phyloP scores from a whole-genome alignment of 176 grass and related monocot species.

The Phyllostachys edulis region DNA sequence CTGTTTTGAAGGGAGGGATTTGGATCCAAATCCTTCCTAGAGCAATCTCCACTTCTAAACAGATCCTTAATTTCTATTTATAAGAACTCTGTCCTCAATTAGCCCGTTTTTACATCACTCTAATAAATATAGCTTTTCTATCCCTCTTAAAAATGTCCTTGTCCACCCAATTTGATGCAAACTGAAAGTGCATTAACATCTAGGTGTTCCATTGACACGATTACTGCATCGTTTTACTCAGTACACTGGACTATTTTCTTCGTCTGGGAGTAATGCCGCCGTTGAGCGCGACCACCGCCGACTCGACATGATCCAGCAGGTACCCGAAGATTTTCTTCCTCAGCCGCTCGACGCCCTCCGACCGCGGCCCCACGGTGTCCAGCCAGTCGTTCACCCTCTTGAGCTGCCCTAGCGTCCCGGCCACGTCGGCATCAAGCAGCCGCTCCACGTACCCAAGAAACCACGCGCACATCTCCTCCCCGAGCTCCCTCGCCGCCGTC shows the following conservation, averaged over 20 bases:
- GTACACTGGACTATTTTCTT: slow-evolving; percentile 9
- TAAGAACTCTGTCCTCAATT: too few species aligned
- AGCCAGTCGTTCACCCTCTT: slow-evolving; percentile 70
- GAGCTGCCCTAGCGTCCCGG: slow-evolving; percentile 57
- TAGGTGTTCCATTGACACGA: background rate
- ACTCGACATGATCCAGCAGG: slow-evolving; percentile 60
- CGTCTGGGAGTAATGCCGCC: background rate
- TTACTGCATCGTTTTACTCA: background rate
- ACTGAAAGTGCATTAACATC: background rate
- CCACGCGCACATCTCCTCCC: slow-evolving; percentile 43
- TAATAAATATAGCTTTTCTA: too few species aligned
- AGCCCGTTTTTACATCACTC: too few species aligned
- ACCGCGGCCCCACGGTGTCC: background rate
- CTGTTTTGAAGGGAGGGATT: too few species aligned
- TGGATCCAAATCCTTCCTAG: too few species aligned
- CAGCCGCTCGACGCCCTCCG: slow-evolving; percentile 34
- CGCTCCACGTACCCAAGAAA: slow-evolving; percentile 50
- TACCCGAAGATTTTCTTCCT: slow-evolving; percentile 66
- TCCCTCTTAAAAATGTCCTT: too few species aligned
- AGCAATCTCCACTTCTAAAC: too few species aligned
- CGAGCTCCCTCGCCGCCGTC: slow-evolving; percentile 26
- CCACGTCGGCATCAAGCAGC: slow-evolving; percentile 49
- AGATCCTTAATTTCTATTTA: too few species aligned
- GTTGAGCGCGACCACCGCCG: slow-evolving; percentile 53
- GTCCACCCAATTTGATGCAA: too few species aligned